phyloP scores from a whole-genome alignment of 73 alveolate species.

The Tetrahymena elliotti region DNA sequence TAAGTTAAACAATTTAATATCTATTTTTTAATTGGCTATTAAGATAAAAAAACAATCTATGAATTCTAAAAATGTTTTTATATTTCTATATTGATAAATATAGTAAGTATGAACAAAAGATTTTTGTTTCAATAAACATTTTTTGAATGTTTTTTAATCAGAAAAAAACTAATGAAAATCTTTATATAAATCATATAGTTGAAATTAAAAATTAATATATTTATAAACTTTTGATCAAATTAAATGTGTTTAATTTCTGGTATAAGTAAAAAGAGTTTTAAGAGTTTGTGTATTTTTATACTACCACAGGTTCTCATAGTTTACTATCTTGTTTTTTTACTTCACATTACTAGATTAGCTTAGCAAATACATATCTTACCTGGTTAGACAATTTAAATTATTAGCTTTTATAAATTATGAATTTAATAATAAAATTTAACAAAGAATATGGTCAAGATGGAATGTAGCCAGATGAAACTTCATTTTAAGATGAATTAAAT shows the following conservation, averaged over 20 bases:
- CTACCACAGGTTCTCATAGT: background rate
- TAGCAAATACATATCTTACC: background rate
- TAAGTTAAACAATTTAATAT: too few relatives aligned
- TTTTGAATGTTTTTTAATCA: too few relatives aligned
- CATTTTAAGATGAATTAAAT: background rate
- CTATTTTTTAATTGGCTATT: too few relatives aligned
- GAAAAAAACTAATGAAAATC: background rate
- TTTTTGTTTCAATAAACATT: too few relatives aligned
- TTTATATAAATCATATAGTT: background rate
- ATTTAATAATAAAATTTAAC: background rate
- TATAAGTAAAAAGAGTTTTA: background rate
- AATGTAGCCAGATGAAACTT: background rate
- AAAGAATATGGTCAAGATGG: background rate
- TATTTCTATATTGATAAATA: too few relatives aligned
- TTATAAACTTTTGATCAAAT: background rate
- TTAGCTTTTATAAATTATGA: too few relatives aligned
- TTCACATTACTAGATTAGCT: background rate
- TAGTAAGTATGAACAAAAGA: too few relatives aligned
- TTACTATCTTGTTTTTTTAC: background rate
- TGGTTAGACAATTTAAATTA: background rate
- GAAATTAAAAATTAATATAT: background rate
- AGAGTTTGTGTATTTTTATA: background rate
- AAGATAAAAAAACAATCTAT: too few relatives aligned
- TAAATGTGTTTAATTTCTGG: background rate
- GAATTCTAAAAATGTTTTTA: too few relatives aligned